These are phyloP conservation scores for Sphenostylis stenocarpa DNA, from an alignment of 306 rosid genomes.

Conservation along the genomic window DNA sequence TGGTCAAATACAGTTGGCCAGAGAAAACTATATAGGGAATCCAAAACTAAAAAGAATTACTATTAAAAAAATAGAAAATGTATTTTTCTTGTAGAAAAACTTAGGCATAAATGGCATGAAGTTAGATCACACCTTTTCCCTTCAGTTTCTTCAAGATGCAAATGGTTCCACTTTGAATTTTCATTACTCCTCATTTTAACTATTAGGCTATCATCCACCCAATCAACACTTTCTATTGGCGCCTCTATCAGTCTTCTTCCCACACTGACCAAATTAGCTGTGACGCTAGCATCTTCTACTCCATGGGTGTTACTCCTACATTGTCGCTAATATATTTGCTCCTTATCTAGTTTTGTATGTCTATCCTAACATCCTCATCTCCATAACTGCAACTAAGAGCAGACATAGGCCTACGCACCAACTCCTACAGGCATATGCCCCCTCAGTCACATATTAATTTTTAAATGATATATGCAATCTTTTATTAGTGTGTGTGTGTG, in stretches of 20 bases:
- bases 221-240: not conserved
- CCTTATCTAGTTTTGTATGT: not conserved
- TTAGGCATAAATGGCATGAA: not conserved
- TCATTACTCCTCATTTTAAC: not conserved
- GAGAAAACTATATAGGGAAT: not conserved
- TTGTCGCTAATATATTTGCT: not conserved
- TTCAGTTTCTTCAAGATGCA: not conserved
- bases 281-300: not conserved
- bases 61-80: not conserved
- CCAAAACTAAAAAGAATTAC: not conserved
- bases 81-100: constrained; percentile 6
- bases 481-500: too few species aligned
- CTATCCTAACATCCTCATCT: not conserved
- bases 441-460: not conserved
- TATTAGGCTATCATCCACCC: not conserved
- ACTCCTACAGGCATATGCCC: not conserved
- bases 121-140: not conserved
- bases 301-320: not conserved
- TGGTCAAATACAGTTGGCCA: not conserved
- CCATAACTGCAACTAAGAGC: not conserved
- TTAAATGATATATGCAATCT: too few species aligned
- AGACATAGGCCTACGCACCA: not conserved
- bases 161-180: not conserved
- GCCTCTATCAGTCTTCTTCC: not conserved
- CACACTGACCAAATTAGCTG: not conserved